Conservation (phyloP, 202 grass and related monocot genomes). For the Musa balbisiana region DNA sequence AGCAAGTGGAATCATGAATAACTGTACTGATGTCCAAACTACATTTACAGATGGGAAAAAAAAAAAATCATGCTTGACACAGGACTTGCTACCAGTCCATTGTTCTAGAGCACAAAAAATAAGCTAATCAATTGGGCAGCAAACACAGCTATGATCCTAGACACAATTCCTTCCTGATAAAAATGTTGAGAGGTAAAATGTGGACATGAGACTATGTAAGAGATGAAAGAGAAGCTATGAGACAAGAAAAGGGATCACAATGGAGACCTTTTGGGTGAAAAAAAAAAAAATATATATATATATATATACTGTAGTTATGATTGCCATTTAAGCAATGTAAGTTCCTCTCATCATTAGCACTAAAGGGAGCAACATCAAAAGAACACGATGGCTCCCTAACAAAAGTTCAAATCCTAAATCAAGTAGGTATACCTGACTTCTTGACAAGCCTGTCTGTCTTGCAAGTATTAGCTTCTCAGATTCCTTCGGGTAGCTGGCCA, state of each 20-base stretch:
- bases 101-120: neutral
- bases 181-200: neutral
- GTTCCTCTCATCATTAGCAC: neutral
- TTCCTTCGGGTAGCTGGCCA: slow-evolving; percentile 85
- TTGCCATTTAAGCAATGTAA: no score
- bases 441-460: slow-evolving; percentile 78
- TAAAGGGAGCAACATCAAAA: neutral
- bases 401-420: neutral
- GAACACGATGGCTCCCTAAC: neutral
- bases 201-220: no score
- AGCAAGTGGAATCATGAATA: no score
- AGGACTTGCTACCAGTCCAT: no score
- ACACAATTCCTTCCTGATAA: neutral
- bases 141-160: neutral
- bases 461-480: slow-evolving; percentile 95
- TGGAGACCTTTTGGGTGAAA: no score
- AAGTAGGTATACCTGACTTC: slow-evolving; percentile 59
- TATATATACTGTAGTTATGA: no score
- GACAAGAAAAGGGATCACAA: neutral
- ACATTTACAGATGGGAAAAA: no score
- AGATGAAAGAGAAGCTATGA: no score
- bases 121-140: neutral
- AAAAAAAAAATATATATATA: no score
- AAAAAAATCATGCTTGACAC: no score
- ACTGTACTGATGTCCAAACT: no score